These are phyloP conservation scores for Tephrocybe sp. DNA, from an alignment of 768 basidiomycete species.

Conservation along the genomic window DNA sequence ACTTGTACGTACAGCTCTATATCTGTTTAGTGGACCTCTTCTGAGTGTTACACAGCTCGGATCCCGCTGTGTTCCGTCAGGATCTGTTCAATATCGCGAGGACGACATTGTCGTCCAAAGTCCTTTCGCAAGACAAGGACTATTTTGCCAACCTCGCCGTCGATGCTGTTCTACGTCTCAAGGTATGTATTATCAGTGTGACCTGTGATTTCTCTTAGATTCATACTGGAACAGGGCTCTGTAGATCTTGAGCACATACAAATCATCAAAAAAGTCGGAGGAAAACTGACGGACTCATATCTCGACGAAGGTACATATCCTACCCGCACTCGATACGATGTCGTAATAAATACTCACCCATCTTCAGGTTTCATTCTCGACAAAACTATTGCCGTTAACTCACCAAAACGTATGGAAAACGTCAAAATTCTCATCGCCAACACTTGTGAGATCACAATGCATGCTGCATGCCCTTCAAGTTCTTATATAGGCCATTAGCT, in stretches of 20 bases:
- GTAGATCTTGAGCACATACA: slow-evolving; percentile 98
- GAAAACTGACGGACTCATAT: slow-evolving; percentile 97
- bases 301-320: slow-evolving; percentile 80
- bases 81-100: slow-evolving; percentile 96
- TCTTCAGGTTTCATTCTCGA: slow-evolving; percentile 99
- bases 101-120: slow-evolving; percentile 95
- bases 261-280: slow-evolving; percentile 99
- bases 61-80: slow-evolving; percentile 74
- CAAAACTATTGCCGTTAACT: slow-evolving; percentile 92
- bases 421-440: slow-evolving; percentile 97
- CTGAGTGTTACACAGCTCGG: slow-evolving; percentile 45
- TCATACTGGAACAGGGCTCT: slow-evolving; percentile 66
- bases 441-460: slow-evolving; percentile 82
- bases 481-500: slow-evolving; percentile 44
- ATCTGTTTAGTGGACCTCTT: background rate
- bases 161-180: slow-evolving; percentile 90
- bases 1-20: slow-evolving; percentile 58
- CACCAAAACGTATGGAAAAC: slow-evolving; percentile 92
- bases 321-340: background rate
- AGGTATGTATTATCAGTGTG: slow-evolving; percentile 52
- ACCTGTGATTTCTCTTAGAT: background rate
- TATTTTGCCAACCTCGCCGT: slow-evolving; percentile 99
- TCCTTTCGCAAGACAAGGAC: slow-evolving; percentile 93
- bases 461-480: background rate
- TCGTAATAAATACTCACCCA: background rate